Evolutionary conservation across 2,329 filamentous ascomycete species (phyloP).

Genomic region (Paecilomyces sp.): DNA sequence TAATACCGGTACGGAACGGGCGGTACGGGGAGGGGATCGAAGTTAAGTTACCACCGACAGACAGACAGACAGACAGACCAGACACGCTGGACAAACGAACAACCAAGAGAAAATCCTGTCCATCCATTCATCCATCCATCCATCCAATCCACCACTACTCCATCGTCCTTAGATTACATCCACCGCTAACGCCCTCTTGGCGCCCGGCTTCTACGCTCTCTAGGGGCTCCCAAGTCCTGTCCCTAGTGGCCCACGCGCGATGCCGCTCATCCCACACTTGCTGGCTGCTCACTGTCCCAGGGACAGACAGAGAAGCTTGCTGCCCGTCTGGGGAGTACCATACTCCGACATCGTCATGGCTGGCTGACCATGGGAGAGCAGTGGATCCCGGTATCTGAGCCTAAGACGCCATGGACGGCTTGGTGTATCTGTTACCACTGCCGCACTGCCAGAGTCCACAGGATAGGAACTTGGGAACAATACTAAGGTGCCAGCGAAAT

Average conservation of each 20-base stretch:
- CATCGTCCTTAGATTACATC: neutral
- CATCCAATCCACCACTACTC: neutral
- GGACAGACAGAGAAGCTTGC: neutral
- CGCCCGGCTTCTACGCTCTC: neutral
- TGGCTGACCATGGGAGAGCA: neutral
- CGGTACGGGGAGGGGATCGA: neutral
- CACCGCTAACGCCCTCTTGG: neutral
- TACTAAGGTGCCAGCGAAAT: neutral
- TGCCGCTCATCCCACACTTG: neutral
- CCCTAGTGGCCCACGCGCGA: neutral
- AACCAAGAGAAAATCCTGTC: neutral
- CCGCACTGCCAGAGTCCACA: neutral
- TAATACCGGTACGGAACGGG: neutral
- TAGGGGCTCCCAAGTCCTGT: neutral
- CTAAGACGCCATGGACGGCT: neutral
- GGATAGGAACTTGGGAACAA: neutral
- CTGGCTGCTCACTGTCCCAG: neutral
- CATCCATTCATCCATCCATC: neutral
- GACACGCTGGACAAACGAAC: too few relatives aligned
- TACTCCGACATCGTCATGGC: neutral
- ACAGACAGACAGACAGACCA: too few relatives aligned
- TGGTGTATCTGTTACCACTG: neutral
- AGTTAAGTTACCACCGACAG: slow-evolving; percentile 1
- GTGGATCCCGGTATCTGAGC: neutral
- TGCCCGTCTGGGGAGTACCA: neutral